A percentile compares a stretch with the other conserved stretches of the same genome.
These are phyloP conservation scores for Danielozyma ontarioensis DNA, from an alignment of 805 yeast species.

Conservation along the genomic window DNA sequence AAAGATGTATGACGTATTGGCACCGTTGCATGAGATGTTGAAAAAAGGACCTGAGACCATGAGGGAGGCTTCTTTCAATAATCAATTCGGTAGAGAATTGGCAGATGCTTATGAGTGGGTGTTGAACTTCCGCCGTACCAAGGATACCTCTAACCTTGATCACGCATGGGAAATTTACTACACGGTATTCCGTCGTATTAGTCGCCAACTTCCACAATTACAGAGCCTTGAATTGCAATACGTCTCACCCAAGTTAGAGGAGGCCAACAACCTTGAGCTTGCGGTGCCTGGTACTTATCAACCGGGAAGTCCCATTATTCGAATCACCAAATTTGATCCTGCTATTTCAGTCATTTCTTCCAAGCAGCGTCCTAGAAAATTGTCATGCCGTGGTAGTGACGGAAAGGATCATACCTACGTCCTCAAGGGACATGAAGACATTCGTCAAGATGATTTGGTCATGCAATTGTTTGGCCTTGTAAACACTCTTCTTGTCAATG, in stretches of 20 bases:
- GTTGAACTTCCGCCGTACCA: slow-evolving; percentile 74
- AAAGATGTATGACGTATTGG: slow-evolving; percentile 87
- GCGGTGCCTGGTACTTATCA: slow-evolving; percentile 94
- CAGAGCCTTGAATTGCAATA: slow-evolving; percentile 85
- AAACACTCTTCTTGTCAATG: slow-evolving; percentile 80
- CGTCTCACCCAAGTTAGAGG: slow-evolving; percentile 85
- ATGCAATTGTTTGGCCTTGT: slow-evolving; percentile 97
- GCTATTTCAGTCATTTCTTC: slow-evolving; percentile 84
- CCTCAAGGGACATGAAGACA: slow-evolving; percentile 95
- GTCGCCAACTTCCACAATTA: slow-evolving; percentile 82
- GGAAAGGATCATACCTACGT: slow-evolving; percentile 83
- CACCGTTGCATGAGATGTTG: slow-evolving; percentile 81
- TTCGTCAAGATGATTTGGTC: slow-evolving; percentile 93
- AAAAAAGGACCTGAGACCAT: slow-evolving; percentile 88
- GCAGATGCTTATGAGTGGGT: slow-evolving; percentile 94
- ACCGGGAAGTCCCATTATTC: slow-evolving; percentile 74
- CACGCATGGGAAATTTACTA: slow-evolving; percentile 98
- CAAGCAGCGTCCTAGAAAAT: slow-evolving; percentile 90
- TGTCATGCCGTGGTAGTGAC: slow-evolving; percentile 78
- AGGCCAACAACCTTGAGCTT: slow-evolving; percentile 71
- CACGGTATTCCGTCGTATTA: slow-evolving; percentile 85
- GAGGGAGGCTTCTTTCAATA: slow-evolving; percentile 87
- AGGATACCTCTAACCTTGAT: slow-evolving; percentile 80
- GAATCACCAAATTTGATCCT: slow-evolving; percentile 74
- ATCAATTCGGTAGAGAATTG: slow-evolving; percentile 89